phyloP scores from a whole-genome alignment of 805 yeast species.

The Starmerella roubikii region DNA sequence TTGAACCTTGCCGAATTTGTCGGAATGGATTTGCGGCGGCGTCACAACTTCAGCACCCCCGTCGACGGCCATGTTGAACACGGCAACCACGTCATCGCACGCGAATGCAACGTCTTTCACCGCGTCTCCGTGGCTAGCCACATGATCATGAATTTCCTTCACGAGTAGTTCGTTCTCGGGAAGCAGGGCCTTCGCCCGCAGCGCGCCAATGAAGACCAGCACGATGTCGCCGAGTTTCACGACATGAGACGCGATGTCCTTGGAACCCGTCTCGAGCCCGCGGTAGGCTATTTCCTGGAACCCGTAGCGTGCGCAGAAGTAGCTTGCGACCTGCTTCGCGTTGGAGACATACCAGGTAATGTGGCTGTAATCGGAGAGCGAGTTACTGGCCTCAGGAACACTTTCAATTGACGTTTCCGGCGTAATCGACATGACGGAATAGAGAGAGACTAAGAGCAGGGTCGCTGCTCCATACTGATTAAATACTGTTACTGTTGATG shows the following conservation, averaged over 20 bases:
- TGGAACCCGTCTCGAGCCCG: constrained; percentile 58
- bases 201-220: constrained; percentile 35
- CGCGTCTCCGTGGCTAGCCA: constrained; percentile 57
- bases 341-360: constrained; percentile 63
- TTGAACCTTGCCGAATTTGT: constrained; percentile 38
- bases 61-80: constrained; percentile 35
- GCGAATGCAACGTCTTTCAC: constrained; percentile 62
- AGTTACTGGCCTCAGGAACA: background rate
- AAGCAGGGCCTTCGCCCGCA: constrained; percentile 23
- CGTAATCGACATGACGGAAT: too few relatives aligned
- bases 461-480: too few relatives aligned
- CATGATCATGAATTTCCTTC: constrained; percentile 34
- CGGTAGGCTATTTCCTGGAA: constrained; percentile 47
- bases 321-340: constrained; percentile 48
- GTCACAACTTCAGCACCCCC: constrained; percentile 36
- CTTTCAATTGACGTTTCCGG: constrained; percentile 6
- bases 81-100: constrained; percentile 39
- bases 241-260: constrained; percentile 43
- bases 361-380: constrained; percentile 36
- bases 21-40: constrained; percentile 23
- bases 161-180: constrained; percentile 21
- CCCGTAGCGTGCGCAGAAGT: constrained; percentile 45
- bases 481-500: too few relatives aligned
- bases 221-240: constrained; percentile 42
- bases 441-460: too few relatives aligned